Evolutionary conservation across 257 asterid species (phyloP).

Genomic region (Striga asiatica): DNA sequence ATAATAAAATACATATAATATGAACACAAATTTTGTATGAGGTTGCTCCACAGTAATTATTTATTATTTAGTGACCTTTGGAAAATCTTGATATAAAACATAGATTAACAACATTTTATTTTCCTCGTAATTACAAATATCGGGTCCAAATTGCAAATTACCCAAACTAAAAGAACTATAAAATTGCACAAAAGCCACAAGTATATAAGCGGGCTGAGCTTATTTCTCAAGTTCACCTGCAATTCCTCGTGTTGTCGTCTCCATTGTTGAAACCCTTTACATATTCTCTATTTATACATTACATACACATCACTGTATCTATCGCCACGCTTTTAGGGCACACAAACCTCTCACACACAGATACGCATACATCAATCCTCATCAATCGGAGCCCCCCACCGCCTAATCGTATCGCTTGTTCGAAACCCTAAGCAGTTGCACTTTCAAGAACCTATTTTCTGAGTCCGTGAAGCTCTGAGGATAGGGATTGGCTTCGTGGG

Average conservation of each 20-base stretch:
- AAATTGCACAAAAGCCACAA: slow-evolving; percentile 11
- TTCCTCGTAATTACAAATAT: too few relatives aligned
- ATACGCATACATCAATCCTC: background rate
- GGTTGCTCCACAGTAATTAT: too few relatives aligned
- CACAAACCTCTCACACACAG: slow-evolving; percentile 5
- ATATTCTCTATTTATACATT: slow-evolving; percentile 8
- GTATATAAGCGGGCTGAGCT: slow-evolving; percentile 17
- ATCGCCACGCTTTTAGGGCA: too few relatives aligned
- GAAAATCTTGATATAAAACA: too few relatives aligned
- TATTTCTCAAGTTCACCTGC: slow-evolving; percentile 18
- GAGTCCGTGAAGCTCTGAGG: too few relatives aligned
- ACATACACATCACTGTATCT: background rate
- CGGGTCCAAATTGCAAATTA: slow-evolving; percentile 16
- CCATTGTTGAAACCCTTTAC: slow-evolving; percentile 16
- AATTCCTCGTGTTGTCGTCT: slow-evolving; percentile 13
- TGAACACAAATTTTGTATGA: too few relatives aligned
- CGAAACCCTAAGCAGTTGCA: slow-evolving; percentile 24
- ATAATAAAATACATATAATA: too few relatives aligned
- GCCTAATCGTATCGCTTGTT: background rate
- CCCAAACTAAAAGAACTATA: slow-evolving; percentile 7
- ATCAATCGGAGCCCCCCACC: slow-evolving; percentile 20
- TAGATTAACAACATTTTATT: too few relatives aligned
- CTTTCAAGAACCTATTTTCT: too few relatives aligned
- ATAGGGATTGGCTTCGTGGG: slow-evolving; percentile 6
- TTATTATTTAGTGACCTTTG: too few relatives aligned